Evolutionary conservation across 208 protist species (phyloP).

Genomic region (Acanthamoeba sp.): DNA sequence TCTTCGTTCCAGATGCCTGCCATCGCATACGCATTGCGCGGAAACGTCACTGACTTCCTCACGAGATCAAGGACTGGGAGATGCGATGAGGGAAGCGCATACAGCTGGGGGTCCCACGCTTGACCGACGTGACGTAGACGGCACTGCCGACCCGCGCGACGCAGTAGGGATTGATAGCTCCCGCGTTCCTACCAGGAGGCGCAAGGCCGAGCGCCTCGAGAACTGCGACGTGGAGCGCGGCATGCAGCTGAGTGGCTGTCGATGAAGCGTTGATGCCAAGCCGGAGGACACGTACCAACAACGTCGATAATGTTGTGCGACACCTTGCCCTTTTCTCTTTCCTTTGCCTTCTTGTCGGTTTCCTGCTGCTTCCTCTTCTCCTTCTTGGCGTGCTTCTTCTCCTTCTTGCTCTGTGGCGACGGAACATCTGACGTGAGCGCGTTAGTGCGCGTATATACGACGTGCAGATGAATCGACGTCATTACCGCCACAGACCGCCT

Average conservation of each 20-base stretch:
- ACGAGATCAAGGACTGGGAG: too few species aligned
- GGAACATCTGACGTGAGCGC: not conserved
- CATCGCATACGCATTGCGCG: not conserved
- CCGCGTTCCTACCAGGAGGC: not conserved
- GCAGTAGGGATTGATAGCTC: not conserved
- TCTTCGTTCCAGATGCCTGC: conserved; percentile 3
- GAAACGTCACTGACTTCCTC: not conserved
- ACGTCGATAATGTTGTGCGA: not conserved
- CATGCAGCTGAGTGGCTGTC: too few species aligned
- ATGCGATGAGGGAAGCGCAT: not conserved
- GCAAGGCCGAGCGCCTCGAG: not conserved
- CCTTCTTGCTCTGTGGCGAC: conserved; percentile 8
- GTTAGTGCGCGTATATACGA: too few species aligned
- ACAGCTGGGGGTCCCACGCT: not conserved
- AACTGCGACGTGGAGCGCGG: not conserved
- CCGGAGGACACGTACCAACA: not conserved
- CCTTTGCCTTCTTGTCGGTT: not conserved
- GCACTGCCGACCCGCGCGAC: not conserved
- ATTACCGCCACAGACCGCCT: not conserved
- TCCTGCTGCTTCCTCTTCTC: not conserved
- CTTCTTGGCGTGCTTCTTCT: conserved; percentile 8
- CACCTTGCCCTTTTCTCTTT: not conserved
- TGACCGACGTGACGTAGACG: not conserved
- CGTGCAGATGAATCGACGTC: not conserved
- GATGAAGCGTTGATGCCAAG: not conserved